A percentile compares a stretch with the other conserved stretches of the same genome.
Conservation (phyloP, 805 yeast species). For the Priceomyces carsonii region DNA sequence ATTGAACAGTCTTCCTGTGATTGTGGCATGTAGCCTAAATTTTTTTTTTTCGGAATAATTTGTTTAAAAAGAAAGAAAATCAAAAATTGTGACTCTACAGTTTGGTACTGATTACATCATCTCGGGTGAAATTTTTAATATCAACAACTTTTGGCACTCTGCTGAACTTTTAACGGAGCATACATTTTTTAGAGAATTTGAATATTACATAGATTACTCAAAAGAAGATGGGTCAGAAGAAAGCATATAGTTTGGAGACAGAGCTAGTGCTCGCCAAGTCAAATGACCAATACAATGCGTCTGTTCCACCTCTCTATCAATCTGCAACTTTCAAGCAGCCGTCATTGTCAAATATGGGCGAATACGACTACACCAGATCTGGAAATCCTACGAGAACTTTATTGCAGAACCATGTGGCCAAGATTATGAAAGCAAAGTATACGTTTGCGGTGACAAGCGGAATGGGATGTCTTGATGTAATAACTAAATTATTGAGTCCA, state of each 20-base stretch:
- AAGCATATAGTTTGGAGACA: slow-evolving; percentile 60
- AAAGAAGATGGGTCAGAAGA: slow-evolving; percentile 18
- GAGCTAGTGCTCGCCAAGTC: slow-evolving; percentile 64
- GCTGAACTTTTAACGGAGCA: too few species aligned
- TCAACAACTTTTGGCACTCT: too few species aligned
- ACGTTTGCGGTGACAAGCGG: slow-evolving; percentile 87
- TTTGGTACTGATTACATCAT: slow-evolving; percentile 9
- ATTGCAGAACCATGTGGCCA: slow-evolving; percentile 74
- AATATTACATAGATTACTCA: neutral
- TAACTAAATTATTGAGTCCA: slow-evolving; percentile 69
- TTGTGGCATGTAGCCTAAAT: too few species aligned
- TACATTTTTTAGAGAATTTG: too few species aligned
- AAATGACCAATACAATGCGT: slow-evolving; percentile 71
- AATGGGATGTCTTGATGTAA: slow-evolving; percentile 90
- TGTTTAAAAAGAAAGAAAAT: too few species aligned
- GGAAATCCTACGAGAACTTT: slow-evolving; percentile 92
- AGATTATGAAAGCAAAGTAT: slow-evolving; percentile 74
- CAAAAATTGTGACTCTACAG: neutral
- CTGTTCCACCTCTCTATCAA: slow-evolving; percentile 87
- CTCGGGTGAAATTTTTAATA: slow-evolving; percentile 6
- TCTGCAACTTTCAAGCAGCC: slow-evolving; percentile 92
- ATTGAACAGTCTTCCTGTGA: too few species aligned
- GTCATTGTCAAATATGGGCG: slow-evolving; percentile 70
- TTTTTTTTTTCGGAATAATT: too few species aligned
- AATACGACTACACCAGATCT: slow-evolving; percentile 75